phyloP scores from a whole-genome alignment of 768 basidiomycete genomes.

The Suillus luteus region DNA sequence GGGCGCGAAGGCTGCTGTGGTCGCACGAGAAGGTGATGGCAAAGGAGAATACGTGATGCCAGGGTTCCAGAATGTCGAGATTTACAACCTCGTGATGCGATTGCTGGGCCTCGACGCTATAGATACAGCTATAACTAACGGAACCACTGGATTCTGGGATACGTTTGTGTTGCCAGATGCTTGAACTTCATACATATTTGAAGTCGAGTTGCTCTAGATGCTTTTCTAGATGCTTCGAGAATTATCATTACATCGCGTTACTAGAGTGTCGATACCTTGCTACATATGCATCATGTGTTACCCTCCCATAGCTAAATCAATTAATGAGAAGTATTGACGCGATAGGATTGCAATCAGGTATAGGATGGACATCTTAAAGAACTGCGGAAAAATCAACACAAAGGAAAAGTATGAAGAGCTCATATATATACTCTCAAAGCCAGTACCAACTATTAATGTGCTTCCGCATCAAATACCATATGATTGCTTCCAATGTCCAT shows the following conservation, averaged over 20 bases:
- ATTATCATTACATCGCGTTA: background rate
- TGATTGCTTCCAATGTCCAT: slow-evolving; percentile 45
- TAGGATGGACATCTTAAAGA: background rate
- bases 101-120: slow-evolving; percentile 60
- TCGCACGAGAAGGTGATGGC: slow-evolving; percentile 13
- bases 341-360: slow-evolving; percentile 7
- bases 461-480: slow-evolving; percentile 81
- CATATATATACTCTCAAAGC: background rate
- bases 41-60: slow-evolving; percentile 69
- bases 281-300: slow-evolving; percentile 2
- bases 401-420: background rate
- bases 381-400: background rate
- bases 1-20: slow-evolving; percentile 57
- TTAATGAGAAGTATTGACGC: background rate
- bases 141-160: slow-evolving; percentile 84
- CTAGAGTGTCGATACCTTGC: background rate
- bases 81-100: slow-evolving; percentile 81
- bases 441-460: slow-evolving; percentile 20
- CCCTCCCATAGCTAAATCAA: background rate
- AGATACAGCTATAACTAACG: slow-evolving; percentile 66
- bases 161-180: slow-evolving; percentile 48
- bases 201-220: background rate
- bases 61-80: slow-evolving; percentile 82
- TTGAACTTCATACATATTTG: background rate
- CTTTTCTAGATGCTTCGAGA: background rate